Base-by-base conservation (phyloP, 2,329 filamentous ascomycete species). In the Aspergillus tamarii region DNA sequence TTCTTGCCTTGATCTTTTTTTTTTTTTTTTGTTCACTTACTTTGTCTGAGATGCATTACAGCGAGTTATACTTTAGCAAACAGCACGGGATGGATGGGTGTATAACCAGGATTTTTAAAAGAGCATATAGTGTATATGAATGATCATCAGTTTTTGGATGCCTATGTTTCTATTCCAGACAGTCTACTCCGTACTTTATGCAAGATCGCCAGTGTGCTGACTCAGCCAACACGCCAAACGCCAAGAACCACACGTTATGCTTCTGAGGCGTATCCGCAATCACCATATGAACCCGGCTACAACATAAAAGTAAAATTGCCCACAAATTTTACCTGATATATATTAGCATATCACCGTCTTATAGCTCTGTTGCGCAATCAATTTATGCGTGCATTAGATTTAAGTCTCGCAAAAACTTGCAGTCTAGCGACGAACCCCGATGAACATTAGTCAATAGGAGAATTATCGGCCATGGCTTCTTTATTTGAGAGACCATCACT, bases 401-500 rank as follows among this genome's bases (percentile, higher is more conserved):
- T 11, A 19, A 30, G 26, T 19, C 9, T 30, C 46, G 23, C 19
- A 32, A 52, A 52, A 14, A 32, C 16, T 14, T 32, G 28, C 28
- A 52, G 16, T 12, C 21, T 52, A 8, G 19, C 36, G 43, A 56
- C 30, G 19, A 19, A 12, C 28, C 26, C 28, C 7, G 48, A 52
- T 32, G 28, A 52, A 32, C 48, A n/a, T 10, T 21, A 57, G 43
- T 59, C 21, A 64, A 61, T 64, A 60, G 62, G 16, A 19, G 41
- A 43, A 23, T n/a, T 30, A 26, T 52, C 48, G 3, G 48, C 11
- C 16, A 73, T 65, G 19, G 41, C 55, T 23, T 70, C 68, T 30
- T 64, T 79, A 28, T 78, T 80, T 61, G 64, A 70, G 50, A 77
- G 74, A 2, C 68, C 77, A 6, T 59, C 70, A 11, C 67, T 72